Evolutionary conservation across 2,329 filamentous ascomycete species (phyloP).

Genomic region (Aspergillus aculeatinus): DNA sequence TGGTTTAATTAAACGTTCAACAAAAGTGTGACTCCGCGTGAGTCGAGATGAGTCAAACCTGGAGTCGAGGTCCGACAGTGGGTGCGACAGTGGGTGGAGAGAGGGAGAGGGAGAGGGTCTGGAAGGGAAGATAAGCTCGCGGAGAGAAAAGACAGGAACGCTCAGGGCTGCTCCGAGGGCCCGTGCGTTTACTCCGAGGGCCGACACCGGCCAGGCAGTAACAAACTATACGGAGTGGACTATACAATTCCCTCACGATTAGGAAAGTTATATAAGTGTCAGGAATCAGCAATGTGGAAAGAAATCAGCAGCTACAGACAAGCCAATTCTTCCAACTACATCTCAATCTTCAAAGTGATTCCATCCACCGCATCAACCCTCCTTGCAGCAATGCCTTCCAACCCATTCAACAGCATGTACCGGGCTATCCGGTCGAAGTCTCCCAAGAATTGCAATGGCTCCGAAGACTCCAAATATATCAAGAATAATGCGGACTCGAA

Average conservation of each 20-base stretch:
- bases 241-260: not conserved
- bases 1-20: not conserved
- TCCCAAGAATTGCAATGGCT: no score
- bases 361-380: not conserved
- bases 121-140: not conserved
- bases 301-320: not conserved
- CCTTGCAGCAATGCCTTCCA: not conserved
- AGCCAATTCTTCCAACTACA: not conserved
- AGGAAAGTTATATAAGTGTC: not conserved
- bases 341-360: not conserved
- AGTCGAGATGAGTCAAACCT: not conserved
- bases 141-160: not conserved
- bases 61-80: slow-evolving; percentile 2
- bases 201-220: not conserved
- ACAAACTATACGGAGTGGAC: not conserved
- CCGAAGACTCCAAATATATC: no score
- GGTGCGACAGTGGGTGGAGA: not conserved
- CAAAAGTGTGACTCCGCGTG: not conserved
- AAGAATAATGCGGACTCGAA: not conserved
- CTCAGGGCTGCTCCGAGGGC: not conserved
- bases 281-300: not conserved
- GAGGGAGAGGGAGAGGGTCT: not conserved
- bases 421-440: not conserved
- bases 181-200: slow-evolving; percentile 1
- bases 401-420: not conserved